These are phyloP conservation scores for Tetraselmis striata DNA, from an alignment of 139 green algal species.

Conservation along the genomic window DNA sequence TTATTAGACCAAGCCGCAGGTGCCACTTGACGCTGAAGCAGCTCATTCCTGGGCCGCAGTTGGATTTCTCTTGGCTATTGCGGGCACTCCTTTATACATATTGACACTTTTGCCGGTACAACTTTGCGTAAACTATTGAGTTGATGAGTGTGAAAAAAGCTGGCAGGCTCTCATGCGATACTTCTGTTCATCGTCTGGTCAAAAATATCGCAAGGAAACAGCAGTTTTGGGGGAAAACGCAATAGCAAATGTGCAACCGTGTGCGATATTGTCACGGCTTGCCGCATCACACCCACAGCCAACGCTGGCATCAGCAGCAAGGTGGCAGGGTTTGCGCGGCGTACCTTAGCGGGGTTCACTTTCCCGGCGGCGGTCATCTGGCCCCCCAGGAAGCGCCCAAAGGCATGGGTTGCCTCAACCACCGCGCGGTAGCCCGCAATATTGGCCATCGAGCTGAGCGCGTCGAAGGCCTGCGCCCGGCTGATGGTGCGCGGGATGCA, in stretches of 20 bases:
- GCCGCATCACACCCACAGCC: too few relatives aligned
- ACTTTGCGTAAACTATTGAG: too few relatives aligned
- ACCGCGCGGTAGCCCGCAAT: slow-evolving; percentile 72
- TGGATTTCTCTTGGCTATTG: too few relatives aligned
- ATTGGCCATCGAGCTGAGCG: slow-evolving; percentile 77
- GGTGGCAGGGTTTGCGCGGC: too few relatives aligned
- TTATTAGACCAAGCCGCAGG: too few relatives aligned
- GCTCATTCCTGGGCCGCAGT: too few relatives aligned
- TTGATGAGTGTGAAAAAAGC: neutral
- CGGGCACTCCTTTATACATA: too few relatives aligned
- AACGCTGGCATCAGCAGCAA: slow-evolving; percentile 27
- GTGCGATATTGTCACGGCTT: too few relatives aligned
- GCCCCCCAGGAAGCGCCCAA: slow-evolving; percentile 76
- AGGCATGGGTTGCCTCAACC: slow-evolving; percentile 68
- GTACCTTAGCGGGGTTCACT: slow-evolving; percentile 64
- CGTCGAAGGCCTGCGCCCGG: slow-evolving; percentile 78
- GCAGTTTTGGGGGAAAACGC: too few relatives aligned
- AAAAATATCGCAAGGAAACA: slow-evolving; percentile 18
- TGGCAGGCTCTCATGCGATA: slow-evolving; percentile 5
- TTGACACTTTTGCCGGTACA: too few relatives aligned
- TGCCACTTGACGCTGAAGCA: too few relatives aligned
- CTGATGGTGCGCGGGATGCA: slow-evolving; percentile 74
- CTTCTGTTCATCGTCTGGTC: slow-evolving; percentile 1
- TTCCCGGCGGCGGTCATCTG: slow-evolving; percentile 86
- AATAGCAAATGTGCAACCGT: too few relatives aligned